Conservation (phyloP, 208 protist species). For the Trypanosoma theileri region DNA sequence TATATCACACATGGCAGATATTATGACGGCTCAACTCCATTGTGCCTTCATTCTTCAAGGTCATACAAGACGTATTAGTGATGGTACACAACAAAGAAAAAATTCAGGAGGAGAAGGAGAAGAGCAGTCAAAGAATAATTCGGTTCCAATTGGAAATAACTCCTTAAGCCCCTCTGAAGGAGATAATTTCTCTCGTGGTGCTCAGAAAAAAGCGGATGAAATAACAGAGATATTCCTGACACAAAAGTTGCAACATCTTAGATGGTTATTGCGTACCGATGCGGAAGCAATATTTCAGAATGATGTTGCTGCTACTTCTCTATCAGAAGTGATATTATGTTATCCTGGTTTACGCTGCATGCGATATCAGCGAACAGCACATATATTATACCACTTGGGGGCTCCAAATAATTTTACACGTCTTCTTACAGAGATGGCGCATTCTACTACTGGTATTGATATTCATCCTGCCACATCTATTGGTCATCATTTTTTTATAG, state of each 20-base stretch:
- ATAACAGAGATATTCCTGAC: slow-evolving; percentile 57
- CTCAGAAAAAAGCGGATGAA: slow-evolving; percentile 34
- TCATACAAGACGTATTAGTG: slow-evolving; percentile 27
- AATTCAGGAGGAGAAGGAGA: neutral
- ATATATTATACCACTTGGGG: slow-evolving; percentile 64
- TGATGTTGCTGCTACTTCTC: slow-evolving; percentile 67
- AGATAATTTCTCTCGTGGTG: slow-evolving; percentile 20
- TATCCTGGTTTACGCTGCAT: slow-evolving; percentile 81
- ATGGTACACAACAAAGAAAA: slow-evolving; percentile 11
- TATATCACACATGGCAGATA: slow-evolving; percentile 52
- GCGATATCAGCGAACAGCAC: slow-evolving; percentile 67
- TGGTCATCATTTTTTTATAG: slow-evolving; percentile 88
- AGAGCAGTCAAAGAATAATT: neutral
- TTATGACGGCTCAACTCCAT: slow-evolving; percentile 49
- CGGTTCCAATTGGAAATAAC: neutral
- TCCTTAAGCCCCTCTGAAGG: neutral
- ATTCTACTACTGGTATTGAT: slow-evolving; percentile 73
- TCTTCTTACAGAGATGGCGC: slow-evolving; percentile 73
- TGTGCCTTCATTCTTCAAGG: slow-evolving; percentile 59
- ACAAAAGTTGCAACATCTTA: slow-evolving; percentile 47
- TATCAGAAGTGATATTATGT: slow-evolving; percentile 65
- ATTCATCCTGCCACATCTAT: slow-evolving; percentile 86
- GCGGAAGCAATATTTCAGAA: slow-evolving; percentile 51
- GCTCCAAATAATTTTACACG: slow-evolving; percentile 72
- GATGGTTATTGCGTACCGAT: slow-evolving; percentile 69